Conservation (phyloP, 177 flowering plant genomes). For the Vitis hybrid region DNA sequence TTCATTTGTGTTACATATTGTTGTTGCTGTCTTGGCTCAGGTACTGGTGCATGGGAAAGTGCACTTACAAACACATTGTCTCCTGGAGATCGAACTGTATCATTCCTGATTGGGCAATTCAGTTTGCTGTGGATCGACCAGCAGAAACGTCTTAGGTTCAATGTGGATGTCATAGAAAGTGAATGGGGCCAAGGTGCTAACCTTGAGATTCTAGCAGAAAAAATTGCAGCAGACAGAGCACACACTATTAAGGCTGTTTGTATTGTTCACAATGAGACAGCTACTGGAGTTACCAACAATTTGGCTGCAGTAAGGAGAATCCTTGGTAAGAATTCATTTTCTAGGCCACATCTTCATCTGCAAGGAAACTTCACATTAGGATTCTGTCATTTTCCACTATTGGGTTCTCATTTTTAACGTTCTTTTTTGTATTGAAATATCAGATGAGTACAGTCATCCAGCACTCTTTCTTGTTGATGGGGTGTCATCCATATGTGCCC, state of each 20-base stretch:
- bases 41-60: conserved; percentile 99
- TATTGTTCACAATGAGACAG: conserved; percentile 95
- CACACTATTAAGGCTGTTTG: conserved; percentile 95
- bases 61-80: conserved; percentile 93
- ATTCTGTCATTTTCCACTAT: background rate
- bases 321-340: conserved; percentile 54
- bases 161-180: conserved; percentile 93
- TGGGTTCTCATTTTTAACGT: background rate
- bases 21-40: conserved; percentile 31
- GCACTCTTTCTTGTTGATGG: conserved; percentile 95
- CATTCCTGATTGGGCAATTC: conserved; percentile 95
- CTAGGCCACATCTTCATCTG: background rate
- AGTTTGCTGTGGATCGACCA: conserved; percentile 97
- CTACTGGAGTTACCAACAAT: conserved; percentile 97
- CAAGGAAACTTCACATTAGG: too few species aligned
- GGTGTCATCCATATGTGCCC: conserved; percentile 94
- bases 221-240: conserved; percentile 71
- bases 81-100: conserved; percentile 84
- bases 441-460: conserved; percentile 87
- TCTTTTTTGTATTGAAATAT: conserved; percentile 2
- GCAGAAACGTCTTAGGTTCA: conserved; percentile 83
- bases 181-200: conserved; percentile 97
- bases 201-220: conserved; percentile 76
- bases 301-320: conserved; percentile 75
- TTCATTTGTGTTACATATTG: background rate